Evolutionary conservation across 2,329 filamentous ascomycete genomes (phyloP).

Genomic region (Parastagonospora avenae): DNA sequence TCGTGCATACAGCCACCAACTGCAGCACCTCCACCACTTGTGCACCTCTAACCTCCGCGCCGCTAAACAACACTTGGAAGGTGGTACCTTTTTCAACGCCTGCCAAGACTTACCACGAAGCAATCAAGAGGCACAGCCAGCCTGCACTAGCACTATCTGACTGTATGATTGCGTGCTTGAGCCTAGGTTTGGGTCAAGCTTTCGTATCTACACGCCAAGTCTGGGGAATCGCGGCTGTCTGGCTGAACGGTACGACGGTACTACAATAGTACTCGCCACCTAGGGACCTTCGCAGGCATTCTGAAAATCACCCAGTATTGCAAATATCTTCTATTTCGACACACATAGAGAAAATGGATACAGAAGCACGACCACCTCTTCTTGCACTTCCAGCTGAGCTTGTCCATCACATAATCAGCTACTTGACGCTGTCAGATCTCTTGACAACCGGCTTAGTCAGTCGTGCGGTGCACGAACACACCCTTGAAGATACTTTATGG

Average conservation of each 20-base stretch:
- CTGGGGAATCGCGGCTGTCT: background rate
- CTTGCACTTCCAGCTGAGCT: conserved; percentile 74
- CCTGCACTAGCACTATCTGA: background rate
- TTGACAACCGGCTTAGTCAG: conserved; percentile 65
- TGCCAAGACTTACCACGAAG: background rate
- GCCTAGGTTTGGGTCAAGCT: background rate
- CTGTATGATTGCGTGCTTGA: background rate
- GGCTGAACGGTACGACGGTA: background rate
- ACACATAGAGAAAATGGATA: conserved; percentile 12
- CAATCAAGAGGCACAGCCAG: background rate
- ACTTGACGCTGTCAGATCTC: conserved; percentile 69
- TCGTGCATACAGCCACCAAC: conserved; percentile 2
- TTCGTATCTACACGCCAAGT: background rate
- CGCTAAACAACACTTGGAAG: conserved; percentile 4
- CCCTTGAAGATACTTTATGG: conserved; percentile 74
- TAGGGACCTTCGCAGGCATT: background rate
- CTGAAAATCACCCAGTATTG: background rate
- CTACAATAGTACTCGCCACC: background rate
- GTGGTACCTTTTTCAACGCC: background rate
- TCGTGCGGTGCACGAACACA: conserved; percentile 62
- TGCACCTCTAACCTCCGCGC: background rate
- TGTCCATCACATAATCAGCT: conserved; percentile 71
- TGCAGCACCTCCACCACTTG: conserved; percentile 1
- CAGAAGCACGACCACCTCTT: conserved; percentile 41
- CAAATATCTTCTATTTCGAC: background rate